Evolutionary conservation across 2,329 filamentous ascomycete species (phyloP).

Genomic region (Meredithiella fracta): DNA sequence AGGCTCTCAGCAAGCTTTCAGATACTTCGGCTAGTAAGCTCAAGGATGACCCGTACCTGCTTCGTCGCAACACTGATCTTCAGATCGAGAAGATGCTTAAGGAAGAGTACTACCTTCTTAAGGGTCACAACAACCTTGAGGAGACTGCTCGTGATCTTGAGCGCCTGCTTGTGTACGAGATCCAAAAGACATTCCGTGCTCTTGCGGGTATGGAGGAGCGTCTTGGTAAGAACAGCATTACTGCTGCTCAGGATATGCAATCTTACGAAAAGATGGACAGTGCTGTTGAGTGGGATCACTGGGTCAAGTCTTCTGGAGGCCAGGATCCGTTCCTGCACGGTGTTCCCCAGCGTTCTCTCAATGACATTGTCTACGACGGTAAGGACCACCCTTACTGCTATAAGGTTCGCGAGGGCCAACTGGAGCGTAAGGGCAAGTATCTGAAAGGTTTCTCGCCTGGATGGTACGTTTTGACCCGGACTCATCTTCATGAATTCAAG

Average conservation of each 20-base stretch:
- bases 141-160: conserved; percentile 88
- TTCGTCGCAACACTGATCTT: conserved; percentile 71
- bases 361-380: conserved; percentile 82
- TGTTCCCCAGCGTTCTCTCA: conserved; percentile 57
- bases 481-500: conserved; percentile 96
- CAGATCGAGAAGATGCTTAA: conserved; percentile 87
- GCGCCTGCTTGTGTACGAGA: conserved; percentile 89
- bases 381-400: conserved; percentile 66
- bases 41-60: conserved; percentile 81
- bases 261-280: conserved; percentile 82
- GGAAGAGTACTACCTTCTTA: conserved; percentile 92
- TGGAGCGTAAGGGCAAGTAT: conserved; percentile 98
- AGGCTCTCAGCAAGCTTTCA: conserved; percentile 62
- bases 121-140: conserved; percentile 91
- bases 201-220: conserved; percentile 82
- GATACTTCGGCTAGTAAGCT: conserved; percentile 55
- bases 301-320: conserved; percentile 57
- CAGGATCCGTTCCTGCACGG: conserved; percentile 77
- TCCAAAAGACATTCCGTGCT: conserved; percentile 94
- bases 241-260: conserved; percentile 63
- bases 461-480: conserved; percentile 93
- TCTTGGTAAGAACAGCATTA: conserved; percentile 69
- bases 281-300: conserved; percentile 70
- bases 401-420: conserved; percentile 75
- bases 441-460: conserved; percentile 92